Percentiles rank a stretch among this genome's conserved stretches.
Conservation (phyloP, 352 stramenopile genomes). For the Phytophthora citricola region DNA sequence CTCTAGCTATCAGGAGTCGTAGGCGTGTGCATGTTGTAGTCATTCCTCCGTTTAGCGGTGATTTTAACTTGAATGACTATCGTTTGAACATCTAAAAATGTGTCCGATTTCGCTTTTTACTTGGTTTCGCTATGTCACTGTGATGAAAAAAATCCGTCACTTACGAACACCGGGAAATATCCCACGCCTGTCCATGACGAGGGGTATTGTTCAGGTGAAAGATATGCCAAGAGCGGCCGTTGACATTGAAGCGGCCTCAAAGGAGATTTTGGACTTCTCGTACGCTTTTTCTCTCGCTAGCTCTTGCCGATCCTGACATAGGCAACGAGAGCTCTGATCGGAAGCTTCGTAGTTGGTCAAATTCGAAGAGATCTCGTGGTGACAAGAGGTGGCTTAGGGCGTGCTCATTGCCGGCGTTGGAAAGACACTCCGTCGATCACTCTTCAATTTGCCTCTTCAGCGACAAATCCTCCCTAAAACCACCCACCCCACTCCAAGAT, state of each 20-base stretch:
- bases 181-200: slow-evolving; percentile 3
- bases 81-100: slow-evolving; percentile 20
- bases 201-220: neutral
- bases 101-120: slow-evolving; percentile 20
- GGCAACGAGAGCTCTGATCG: slow-evolving; percentile 8
- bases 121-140: neutral
- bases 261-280: slow-evolving; percentile 2
- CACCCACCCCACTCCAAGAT: slow-evolving; percentile 22
- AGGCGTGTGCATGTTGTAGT: slow-evolving; percentile 28
- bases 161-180: slow-evolving; percentile 12
- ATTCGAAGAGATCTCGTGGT: slow-evolving; percentile 9
- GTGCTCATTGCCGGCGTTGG: slow-evolving; percentile 8
- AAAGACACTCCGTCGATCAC: slow-evolving; percentile 19
- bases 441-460: slow-evolving; percentile 43
- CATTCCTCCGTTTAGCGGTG: slow-evolving; percentile 5
- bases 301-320: slow-evolving; percentile 26
- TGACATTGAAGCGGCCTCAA: slow-evolving; percentile 10
- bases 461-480: slow-evolving; percentile 38
- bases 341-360: neutral
- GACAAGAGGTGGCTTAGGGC: slow-evolving; percentile 13
- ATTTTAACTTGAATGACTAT: slow-evolving; percentile 21
- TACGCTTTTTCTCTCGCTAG: neutral
- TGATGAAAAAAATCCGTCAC: too few species aligned
- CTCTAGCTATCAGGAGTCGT: slow-evolving; percentile 19
- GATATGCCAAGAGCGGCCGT: slow-evolving; percentile 23